Evolutionary conservation across 257 asterid genomes (phyloP).

Genomic region (Gardenia jasminoides): DNA sequence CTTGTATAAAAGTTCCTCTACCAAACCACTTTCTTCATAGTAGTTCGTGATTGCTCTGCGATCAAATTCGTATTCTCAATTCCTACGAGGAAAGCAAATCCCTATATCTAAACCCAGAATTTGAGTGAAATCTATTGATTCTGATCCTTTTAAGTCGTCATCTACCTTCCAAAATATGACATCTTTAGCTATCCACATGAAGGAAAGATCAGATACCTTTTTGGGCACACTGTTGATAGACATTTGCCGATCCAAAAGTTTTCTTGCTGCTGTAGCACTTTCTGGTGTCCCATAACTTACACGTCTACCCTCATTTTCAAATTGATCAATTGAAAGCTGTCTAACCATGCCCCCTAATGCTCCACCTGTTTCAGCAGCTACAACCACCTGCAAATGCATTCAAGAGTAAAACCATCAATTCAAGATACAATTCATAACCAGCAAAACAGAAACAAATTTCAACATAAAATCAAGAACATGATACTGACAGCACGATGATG

Average conservation of each 20-base stretch:
- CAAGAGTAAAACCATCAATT: constrained; percentile 23
- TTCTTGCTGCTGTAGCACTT: constrained; percentile 97
- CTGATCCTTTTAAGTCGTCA: not conserved
- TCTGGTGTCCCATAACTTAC: constrained; percentile 99
- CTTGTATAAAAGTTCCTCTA: not conserved
- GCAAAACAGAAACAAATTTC: constrained; percentile 1
- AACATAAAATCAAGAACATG: constrained; percentile 19
- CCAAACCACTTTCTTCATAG: not conserved
- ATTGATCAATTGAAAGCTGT: constrained; percentile 98
- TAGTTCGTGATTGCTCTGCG: too few species aligned
- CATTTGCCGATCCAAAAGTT: constrained; percentile 94
- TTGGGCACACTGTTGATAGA: constrained; percentile 92
- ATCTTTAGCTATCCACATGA: not conserved
- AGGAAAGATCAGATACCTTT: constrained; percentile 50
- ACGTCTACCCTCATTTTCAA: constrained; percentile 96
- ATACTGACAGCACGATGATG: constrained; percentile 98
- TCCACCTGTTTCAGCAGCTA: constrained; percentile 99
- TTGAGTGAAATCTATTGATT: not conserved
- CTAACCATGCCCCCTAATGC: constrained; percentile 99
- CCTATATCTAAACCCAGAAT: not conserved
- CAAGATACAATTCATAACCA: constrained; percentile 11
- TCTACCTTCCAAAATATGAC: not conserved
- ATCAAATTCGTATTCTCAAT: not conserved
- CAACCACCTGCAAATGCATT: constrained; percentile 69
- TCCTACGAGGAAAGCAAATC: constrained; percentile 5